Base-by-base conservation (phyloP, 257 asterid genomes). In the Eucommia ulmoides region DNA sequence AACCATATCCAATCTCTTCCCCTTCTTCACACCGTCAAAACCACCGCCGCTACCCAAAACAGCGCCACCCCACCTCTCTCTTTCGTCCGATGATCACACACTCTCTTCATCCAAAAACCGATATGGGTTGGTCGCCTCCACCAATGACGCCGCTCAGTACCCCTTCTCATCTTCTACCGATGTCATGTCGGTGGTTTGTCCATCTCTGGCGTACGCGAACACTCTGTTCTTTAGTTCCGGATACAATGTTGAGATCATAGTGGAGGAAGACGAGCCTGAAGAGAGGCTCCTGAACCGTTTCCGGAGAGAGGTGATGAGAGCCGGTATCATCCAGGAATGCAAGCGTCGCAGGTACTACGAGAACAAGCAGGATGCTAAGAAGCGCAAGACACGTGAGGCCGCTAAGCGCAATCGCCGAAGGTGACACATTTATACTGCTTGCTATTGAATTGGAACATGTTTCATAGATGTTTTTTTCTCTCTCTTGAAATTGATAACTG, bases 401-500 rank as follows among this genome's bases (percentile, higher is more conserved):
- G 94, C 94, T 4, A 68, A 62, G 65, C 93, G 98, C 60, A 85
- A 85, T 56, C 93, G 93, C 19, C 78, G 87, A 65, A 82, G 96
- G 96, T 14, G n/a, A n/a, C n/a, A n/a, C n/a, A n/a, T n/a, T n/a
- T n/a, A n/a, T n/a, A n/a, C n/a, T n/a, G n/a, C n/a, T n/a, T n/a
- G n/a, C n/a, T n/a, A n/a, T n/a, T n/a, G n/a, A n/a, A n/a, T n/a
- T n/a, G n/a, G n/a, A n/a, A n/a, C n/a, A n/a, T n/a, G n/a, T n/a
- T n/a, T n/a, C n/a, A n/a, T n/a, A n/a, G n/a, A n/a, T n/a, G n/a
- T n/a, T n/a, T n/a, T n/a, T n/a, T n/a, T n/a, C n/a, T n/a, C n/a
- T n/a, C n/a, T n/a, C n/a, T n/a, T n/a, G n/a, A n/a, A n/a, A n/a
- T n/a, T n/a, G n/a, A n/a, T n/a, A n/a, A n/a, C n/a, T n/a, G n/a